Evolutionary conservation across 2,329 filamentous ascomycete genomes (phyloP), one percentile per base, ranked within the genome.

Genomic region (Emmonsiellopsis sp.): DNA sequence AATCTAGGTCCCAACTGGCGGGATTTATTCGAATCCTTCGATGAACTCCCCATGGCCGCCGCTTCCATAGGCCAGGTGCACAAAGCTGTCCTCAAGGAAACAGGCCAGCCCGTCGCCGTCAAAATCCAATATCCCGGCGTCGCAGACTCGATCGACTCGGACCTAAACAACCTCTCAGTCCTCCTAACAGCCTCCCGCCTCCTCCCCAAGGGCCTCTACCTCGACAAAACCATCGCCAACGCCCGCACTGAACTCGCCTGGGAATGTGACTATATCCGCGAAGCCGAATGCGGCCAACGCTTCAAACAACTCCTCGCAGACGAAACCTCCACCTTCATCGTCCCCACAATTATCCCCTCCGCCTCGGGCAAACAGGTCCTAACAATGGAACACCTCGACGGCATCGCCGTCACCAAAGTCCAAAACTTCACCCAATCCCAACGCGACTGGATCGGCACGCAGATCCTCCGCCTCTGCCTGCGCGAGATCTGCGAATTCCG

Each of bases 91-190:
- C 77, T 98, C 17, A 86, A 84, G 61, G 85, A 85, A 3, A 90
- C 79, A 42, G 85, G 85, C 40, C 78, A 84, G 58, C 76, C 78
- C 43, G 93, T 98, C 0, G 93, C 93, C 3, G 91, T 98, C 64
- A 98, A 98, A 71, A 85, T 98, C 8, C 93, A 98, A 69, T 98
- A 98, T 62, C 93, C 93, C 0, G 94, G 94, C 11, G 93, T 98
- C 1, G 88, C 92, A 14, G 85, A 88, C 68, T 97, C 91, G 3
- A 98, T 98, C 68, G 90, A 95, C 69, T 96, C 92, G 0, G 93
- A 98, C 63, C 79, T 98, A 1, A 94, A 89, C 71, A 98, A 98
- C 63, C 79, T 98, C 34, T 88, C 87, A 7, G 80, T 98, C 53
- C 83, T 98, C 1, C 81, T 98, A 10, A 93, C 88, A 5, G 93